Conservation (phyloP, 306 rosid genomes). For the Begonia loranthoides region DNA sequence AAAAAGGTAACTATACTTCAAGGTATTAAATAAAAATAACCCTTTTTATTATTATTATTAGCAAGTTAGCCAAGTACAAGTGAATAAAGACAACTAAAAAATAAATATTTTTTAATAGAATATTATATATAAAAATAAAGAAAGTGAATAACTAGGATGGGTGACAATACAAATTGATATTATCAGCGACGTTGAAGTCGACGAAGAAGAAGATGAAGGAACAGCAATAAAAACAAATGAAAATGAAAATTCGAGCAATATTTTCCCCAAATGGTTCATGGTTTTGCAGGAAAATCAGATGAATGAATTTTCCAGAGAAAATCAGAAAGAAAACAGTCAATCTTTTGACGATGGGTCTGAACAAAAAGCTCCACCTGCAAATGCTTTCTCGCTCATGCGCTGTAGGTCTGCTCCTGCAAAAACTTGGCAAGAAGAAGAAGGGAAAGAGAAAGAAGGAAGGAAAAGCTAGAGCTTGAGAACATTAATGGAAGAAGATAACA, state of each 20-base stretch:
- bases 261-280: slow-evolving; percentile 87
- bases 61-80: no score
- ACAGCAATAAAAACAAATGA: slow-evolving; percentile 14
- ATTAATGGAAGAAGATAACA: slow-evolving; percentile 64
- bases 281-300: slow-evolving; percentile 61
- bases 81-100: no score
- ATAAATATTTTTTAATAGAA: no score
- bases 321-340: slow-evolving; percentile 10
- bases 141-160: no score
- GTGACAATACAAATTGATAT: no score
- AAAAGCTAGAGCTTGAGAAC: slow-evolving; percentile 40
- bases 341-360: background rate
- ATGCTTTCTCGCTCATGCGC: slow-evolving; percentile 80
- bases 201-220: slow-evolving; percentile 20
- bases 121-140: no score
- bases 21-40: no score
- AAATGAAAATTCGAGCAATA: slow-evolving; percentile 34
- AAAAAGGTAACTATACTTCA: no score
- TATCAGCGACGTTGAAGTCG: slow-evolving; percentile 42
- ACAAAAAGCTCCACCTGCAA: slow-evolving; percentile 47
- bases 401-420: slow-evolving; percentile 94
- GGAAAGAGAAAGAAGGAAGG: slow-evolving; percentile 18
- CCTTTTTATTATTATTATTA: no score
- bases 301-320: slow-evolving; percentile 15
- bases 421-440: slow-evolving; percentile 32